Percentiles rank a stretch among this genome's conserved stretches.
Evolutionary conservation across 192 early-diverging fungal species (phyloP).

Genomic region (Backusella sp.): DNA sequence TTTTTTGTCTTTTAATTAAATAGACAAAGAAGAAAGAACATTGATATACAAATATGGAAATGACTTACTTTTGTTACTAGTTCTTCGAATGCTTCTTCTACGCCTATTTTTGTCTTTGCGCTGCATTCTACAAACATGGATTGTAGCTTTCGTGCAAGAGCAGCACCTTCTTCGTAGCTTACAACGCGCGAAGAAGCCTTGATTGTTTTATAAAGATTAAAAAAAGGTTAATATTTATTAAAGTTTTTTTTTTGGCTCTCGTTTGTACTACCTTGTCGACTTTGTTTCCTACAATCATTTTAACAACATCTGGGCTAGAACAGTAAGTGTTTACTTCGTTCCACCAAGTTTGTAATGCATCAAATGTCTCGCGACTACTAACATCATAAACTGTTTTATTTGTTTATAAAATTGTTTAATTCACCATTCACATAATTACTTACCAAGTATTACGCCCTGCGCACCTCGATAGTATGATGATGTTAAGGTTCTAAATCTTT

Average conservation of each 20-base stretch:
- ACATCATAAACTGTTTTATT: conserved; percentile 88
- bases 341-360: conserved; percentile 92
- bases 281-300: conserved; percentile 99
- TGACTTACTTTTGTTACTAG: conserved; percentile 79
- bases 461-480: conserved; percentile 98
- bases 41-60: not conserved
- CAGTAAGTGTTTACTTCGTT: conserved; percentile 94
- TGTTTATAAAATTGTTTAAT: not conserved
- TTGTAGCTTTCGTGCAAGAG: conserved; percentile 85
- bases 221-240: no score
- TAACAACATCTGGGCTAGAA: conserved; percentile 82
- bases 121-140: conserved; percentile 96
- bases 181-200: conserved; percentile 69
- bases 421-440: not conserved
- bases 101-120: conserved; percentile 91
- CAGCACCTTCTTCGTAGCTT: conserved; percentile 82
- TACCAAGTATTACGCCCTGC: conserved; percentile 95
- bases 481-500: conserved; percentile 96
- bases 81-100: conserved; percentile 93
- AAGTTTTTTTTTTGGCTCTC: conserved; percentile 21
- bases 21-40: not conserved
- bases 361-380: conserved; percentile 89
- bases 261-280: conserved; percentile 80
- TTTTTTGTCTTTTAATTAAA: no score
- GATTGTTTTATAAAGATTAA: not conserved